A percentile compares a stretch with the other conserved stretches of the same genome.
Conservation (phyloP, 2,329 filamentous ascomycete species). For the Tetracladium maxilliforme region DNA sequence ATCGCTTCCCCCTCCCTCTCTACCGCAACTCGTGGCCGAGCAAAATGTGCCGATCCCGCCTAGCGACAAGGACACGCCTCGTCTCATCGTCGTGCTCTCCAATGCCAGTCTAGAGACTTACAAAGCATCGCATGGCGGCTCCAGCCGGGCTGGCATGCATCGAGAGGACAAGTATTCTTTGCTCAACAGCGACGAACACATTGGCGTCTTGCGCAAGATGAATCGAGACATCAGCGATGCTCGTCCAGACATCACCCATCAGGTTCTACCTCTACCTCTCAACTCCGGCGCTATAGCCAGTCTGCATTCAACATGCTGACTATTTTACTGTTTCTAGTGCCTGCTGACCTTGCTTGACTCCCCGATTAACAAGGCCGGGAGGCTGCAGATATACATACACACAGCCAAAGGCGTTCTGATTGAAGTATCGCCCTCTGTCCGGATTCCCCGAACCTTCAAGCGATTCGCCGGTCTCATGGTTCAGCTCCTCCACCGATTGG, state of each 20-base stretch:
- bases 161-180: slow-evolving; percentile 89
- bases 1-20: slow-evolving; percentile 79
- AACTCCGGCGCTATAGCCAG: slow-evolving; percentile 8
- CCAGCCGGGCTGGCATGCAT: slow-evolving; percentile 44
- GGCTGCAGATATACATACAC: slow-evolving; percentile 96
- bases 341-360: slow-evolving; percentile 94
- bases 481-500: slow-evolving; percentile 86
- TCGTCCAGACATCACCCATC: slow-evolving; percentile 93
- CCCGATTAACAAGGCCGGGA: slow-evolving; percentile 95
- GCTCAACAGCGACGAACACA: slow-evolving; percentile 97
- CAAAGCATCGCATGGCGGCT: slow-evolving; percentile 66
- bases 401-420: slow-evolving; percentile 95
- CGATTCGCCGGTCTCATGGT: slow-evolving; percentile 98
- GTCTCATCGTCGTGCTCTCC: slow-evolving; percentile 88
- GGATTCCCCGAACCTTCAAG: slow-evolving; percentile 97
- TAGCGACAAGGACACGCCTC: slow-evolving; percentile 78
- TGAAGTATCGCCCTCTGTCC: slow-evolving; percentile 93
- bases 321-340: slow-evolving; percentile 44
- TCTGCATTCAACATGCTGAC: slow-evolving; percentile 32
- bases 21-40: slow-evolving; percentile 87
- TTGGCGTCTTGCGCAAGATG: slow-evolving; percentile 99
- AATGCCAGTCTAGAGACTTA: slow-evolving; percentile 97
- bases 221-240: slow-evolving; percentile 97
- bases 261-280: slow-evolving; percentile 44
- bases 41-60: slow-evolving; percentile 74